Conservation (phyloP, 208 protist genomes). For the Blechomonas ayalai region DNA sequence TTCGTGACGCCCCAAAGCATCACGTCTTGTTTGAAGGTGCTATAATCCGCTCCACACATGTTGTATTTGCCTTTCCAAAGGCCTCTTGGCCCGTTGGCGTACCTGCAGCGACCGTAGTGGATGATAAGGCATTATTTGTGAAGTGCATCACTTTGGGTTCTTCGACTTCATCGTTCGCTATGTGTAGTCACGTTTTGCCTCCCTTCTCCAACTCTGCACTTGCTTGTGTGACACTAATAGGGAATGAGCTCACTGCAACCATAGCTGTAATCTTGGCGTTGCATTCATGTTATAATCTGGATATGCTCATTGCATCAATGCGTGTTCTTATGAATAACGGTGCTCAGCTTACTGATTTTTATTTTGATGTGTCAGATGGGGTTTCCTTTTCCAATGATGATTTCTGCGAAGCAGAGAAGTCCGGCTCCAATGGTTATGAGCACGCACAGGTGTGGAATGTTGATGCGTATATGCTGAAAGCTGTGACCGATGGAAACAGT, state of each 20-base stretch:
- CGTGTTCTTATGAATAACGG: not conserved
- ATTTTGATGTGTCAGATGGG: constrained; percentile 15
- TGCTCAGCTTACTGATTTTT: constrained; percentile 8
- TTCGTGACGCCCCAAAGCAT: too few relatives aligned
- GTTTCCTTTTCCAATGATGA: constrained; percentile 13
- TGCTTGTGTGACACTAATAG: not conserved
- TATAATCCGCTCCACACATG: too few relatives aligned
- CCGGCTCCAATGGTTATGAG: constrained; percentile 3
- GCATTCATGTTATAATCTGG: constrained; percentile 5
- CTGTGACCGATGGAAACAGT: constrained; percentile 11
- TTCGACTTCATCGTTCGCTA: too few relatives aligned
- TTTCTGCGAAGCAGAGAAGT: constrained; percentile 4
- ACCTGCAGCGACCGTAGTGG: too few relatives aligned
- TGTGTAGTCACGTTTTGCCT: too few relatives aligned
- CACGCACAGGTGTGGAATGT: constrained; percentile 4
- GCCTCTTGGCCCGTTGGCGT: too few relatives aligned
- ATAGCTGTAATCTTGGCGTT: not conserved
- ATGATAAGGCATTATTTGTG: too few relatives aligned
- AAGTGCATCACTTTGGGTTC: too few relatives aligned
- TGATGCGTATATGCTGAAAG: constrained; percentile 14
- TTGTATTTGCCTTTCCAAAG: too few relatives aligned
- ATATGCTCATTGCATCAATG: constrained; percentile 1
- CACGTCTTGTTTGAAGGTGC: too few relatives aligned
- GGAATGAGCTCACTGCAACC: not conserved
- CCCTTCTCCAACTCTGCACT: too few relatives aligned